phyloP scores from a whole-genome alignment of 768 basidiomycete genomes.

The Russula sp. region DNA sequence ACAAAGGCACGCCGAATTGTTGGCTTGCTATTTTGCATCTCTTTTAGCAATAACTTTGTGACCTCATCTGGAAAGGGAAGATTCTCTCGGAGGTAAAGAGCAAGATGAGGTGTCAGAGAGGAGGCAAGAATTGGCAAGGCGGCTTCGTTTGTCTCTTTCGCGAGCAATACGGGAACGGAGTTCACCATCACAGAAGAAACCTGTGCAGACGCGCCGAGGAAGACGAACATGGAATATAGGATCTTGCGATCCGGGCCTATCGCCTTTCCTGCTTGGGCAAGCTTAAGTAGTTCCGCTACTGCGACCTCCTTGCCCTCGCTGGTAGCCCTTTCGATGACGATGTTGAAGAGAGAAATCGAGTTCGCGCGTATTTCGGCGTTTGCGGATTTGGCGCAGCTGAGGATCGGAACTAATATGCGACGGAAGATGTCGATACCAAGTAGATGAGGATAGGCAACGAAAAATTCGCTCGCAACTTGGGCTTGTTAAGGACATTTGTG shows the following conservation, averaged over 20 bases:
- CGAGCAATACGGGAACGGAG: constrained; percentile 39
- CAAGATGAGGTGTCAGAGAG: constrained; percentile 56
- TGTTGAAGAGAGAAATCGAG: constrained; percentile 52
- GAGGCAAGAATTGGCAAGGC: constrained; percentile 49
- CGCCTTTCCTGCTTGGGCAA: constrained; percentile 82
- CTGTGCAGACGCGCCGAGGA: constrained; percentile 42
- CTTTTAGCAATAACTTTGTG: constrained; percentile 52
- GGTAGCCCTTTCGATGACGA: constrained; percentile 34
- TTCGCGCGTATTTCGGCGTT: constrained; percentile 54
- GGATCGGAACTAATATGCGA: constrained; percentile 49
- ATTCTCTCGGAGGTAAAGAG: constrained; percentile 42
- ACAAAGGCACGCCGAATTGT: constrained; percentile 56
- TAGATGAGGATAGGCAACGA: constrained; percentile 46
- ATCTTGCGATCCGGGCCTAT: constrained; percentile 81
- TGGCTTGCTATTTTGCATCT: constrained; percentile 65
- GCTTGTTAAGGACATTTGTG: constrained; percentile 11
- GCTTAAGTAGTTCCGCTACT: constrained; percentile 59
- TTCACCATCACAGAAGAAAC: constrained; percentile 45
- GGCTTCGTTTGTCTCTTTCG: constrained; percentile 76
- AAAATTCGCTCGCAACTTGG: constrained; percentile 53
- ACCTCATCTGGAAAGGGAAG: constrained; percentile 41
- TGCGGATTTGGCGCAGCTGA: constrained; percentile 70
- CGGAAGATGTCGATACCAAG: constrained; percentile 45
- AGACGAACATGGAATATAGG: constrained; percentile 72
- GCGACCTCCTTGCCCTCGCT: constrained; percentile 40